Evolutionary conservation across 176 grass and related monocot genomes (phyloP).

Genomic region (Zea luxurians): DNA sequence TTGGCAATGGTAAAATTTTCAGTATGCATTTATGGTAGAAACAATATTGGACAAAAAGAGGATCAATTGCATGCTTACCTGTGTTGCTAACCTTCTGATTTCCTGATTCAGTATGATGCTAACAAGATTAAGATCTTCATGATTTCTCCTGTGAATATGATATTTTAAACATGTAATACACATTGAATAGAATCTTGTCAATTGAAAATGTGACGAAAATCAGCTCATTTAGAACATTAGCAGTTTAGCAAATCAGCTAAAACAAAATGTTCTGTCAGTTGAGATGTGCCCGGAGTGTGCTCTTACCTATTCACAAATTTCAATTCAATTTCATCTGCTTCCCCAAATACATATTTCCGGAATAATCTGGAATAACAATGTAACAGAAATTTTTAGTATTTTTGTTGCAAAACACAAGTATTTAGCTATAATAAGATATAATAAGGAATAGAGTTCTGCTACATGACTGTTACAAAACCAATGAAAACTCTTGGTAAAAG

Average conservation of each 20-base stretch:
- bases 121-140: constrained; percentile 85
- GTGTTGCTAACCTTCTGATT: constrained; percentile 90
- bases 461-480: neutral
- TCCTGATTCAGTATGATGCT: constrained; percentile 96
- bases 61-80: constrained; percentile 51
- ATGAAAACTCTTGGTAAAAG: neutral
- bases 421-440: constrained; percentile 13
- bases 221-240: neutral
- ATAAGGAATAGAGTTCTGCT: neutral
- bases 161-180: constrained; percentile 26
- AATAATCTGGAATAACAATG: constrained; percentile 66
- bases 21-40: constrained; percentile 2
- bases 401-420: neutral
- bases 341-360: constrained; percentile 92
- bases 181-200: neutral
- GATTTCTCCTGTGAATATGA: constrained; percentile 75
- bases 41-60: neutral
- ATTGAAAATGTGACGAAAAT: neutral
- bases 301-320: constrained; percentile 97
- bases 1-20: neutral
- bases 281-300: neutral
- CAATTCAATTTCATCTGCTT: constrained; percentile 97
- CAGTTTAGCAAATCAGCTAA: neutral
- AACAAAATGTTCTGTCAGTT: constrained; percentile 22
- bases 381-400: constrained; percentile 21